A percentile compares a stretch with the other conserved stretches of the same genome.
phyloP scores from a whole-genome alignment of 139 green algal species.

The Pseudopediastrum boryanum region DNA sequence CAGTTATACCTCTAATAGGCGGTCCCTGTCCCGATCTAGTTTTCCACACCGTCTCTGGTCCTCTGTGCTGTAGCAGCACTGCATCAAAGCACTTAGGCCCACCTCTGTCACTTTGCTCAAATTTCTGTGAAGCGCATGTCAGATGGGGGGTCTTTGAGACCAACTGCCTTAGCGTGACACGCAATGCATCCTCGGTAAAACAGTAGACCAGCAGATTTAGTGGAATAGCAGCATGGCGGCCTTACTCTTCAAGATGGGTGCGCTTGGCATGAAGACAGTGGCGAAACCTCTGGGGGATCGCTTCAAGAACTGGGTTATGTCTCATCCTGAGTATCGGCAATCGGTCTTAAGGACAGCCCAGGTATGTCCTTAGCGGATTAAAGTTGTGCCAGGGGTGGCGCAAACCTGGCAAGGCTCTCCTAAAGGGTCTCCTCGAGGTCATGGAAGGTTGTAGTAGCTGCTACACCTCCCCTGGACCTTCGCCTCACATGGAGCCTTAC shows the following conservation, averaged over 20 bases:
- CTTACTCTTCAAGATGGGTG: conserved; percentile 52
- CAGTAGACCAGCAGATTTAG: background rate
- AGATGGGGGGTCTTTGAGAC: background rate
- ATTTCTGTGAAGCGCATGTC: background rate
- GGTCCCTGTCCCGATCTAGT: no score
- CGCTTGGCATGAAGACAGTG: conserved; percentile 51
- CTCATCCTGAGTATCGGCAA: conserved; percentile 54
- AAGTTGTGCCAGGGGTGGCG: no score
- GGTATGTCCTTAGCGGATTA: conserved; percentile 18
- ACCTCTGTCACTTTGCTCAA: background rate
- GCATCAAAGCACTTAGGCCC: no score
- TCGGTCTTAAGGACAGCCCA: conserved; percentile 54
- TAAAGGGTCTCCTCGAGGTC: background rate
- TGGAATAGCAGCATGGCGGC: conserved; percentile 44
- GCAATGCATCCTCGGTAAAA: background rate
- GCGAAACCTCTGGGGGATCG: conserved; percentile 67
- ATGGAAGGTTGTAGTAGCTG: no score
- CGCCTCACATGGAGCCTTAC: no score
- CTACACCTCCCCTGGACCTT: no score
- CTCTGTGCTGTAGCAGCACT: no score
- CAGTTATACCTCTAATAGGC: no score
- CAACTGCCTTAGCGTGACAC: background rate
- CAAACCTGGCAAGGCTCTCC: background rate
- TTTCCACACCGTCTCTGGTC: no score
- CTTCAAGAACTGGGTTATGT: conserved; percentile 73